Percentiles rank a stretch among this genome's conserved stretches.
Evolutionary conservation across 2,329 filamentous ascomycete genomes (phyloP).

Genomic region (Clarireedia paspali): DNA sequence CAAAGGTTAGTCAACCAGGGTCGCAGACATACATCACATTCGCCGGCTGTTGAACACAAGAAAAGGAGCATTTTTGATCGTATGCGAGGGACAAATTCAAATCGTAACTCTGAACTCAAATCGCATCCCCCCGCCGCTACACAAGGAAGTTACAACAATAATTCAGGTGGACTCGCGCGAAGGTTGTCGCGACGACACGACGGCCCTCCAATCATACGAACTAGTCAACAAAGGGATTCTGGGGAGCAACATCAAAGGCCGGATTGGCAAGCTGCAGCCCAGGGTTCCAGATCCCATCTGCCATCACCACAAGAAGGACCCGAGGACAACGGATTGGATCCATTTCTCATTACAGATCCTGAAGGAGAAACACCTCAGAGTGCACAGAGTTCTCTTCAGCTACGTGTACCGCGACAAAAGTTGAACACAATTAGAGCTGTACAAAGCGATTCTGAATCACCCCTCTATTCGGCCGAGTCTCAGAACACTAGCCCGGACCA

Average conservation of each 20-base stretch:
- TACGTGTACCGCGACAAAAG: conserved; percentile 5
- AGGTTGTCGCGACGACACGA: conserved; percentile 50
- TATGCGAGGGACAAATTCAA: conserved; percentile 22
- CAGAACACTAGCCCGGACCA: conserved; percentile 31
- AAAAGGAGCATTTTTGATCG: conserved; percentile 28
- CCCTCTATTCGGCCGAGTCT: conserved; percentile 23
- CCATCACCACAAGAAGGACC: conserved; percentile 26
- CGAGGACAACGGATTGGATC: conserved; percentile 25
- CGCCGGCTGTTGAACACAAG: conserved; percentile 22
- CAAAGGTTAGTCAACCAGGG: conserved; percentile 18
- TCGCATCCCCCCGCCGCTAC: conserved; percentile 12
- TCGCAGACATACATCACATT: conserved; percentile 11
- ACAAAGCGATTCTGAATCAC: conserved; percentile 19
- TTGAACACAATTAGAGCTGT: conserved; percentile 25
- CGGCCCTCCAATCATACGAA: conserved; percentile 36
- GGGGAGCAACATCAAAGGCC: conserved; percentile 34
- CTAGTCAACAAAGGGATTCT: conserved; percentile 32
- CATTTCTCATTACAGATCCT: conserved; percentile 23
- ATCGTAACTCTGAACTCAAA: conserved; percentile 20
- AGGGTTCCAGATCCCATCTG: conserved; percentile 21
- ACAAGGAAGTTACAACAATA: conserved; percentile 35
- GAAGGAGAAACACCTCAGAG: conserved; percentile 16
- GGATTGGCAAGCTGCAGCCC: conserved; percentile 29
- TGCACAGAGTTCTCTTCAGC: conserved; percentile 2
- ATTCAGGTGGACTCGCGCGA: conserved; percentile 41